Base-by-base conservation (phyloP, 805 yeast species). In the Sugiyamaella boreocaroliniensis region DNA sequence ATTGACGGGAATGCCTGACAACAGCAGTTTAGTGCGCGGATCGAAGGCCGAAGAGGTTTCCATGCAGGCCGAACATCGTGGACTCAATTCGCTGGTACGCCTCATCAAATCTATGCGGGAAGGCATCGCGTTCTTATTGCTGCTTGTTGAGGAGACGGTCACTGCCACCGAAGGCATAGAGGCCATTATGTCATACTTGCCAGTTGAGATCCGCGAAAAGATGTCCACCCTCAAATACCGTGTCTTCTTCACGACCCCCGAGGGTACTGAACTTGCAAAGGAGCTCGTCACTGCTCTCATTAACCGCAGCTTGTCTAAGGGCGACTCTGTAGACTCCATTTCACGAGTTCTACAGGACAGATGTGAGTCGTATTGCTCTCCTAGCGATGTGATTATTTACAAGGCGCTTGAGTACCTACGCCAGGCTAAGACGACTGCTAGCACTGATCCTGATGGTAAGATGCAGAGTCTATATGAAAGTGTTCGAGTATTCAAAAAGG, bases 351-450 rank as follows among this genome's bases (percentile, higher is more conserved):
- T 93, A 49, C 96, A 93, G 68, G 95, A 88, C 51, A 83, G 92
- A 55, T 93, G 99, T 73, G 95, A 96, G 1, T 82, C 96, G 0
- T 93, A 89, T 69, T 93, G 98, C 64, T 88, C 97, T 0, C 81
- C 95, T 14, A 88, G 86, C 59, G 99, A 93, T 68, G 97, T 93
- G 26, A 77, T 89, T 55, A 87, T 93, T 12, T 93, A 90, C 75
- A 86, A 92, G 68, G 98, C 97, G 0, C 82, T 89, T 61, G 99
- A 93, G 67, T 89, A 86, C 66, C 74, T 93, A 61, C 86, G 92
- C 53, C 82, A 85, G 61, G 97, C 98, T 0, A 86, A 84, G 62
- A 86, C 82, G 53, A 79, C 82, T 55, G 88, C 87, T 1, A 68
- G 74, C 10, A 57, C 63, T 2, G 96, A 90, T 64, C 76, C 77